These are phyloP conservation scores for Hypomyces rosellus DNA, from an alignment of 2,329 filamentous ascomycete species.

Conservation along the genomic window DNA sequence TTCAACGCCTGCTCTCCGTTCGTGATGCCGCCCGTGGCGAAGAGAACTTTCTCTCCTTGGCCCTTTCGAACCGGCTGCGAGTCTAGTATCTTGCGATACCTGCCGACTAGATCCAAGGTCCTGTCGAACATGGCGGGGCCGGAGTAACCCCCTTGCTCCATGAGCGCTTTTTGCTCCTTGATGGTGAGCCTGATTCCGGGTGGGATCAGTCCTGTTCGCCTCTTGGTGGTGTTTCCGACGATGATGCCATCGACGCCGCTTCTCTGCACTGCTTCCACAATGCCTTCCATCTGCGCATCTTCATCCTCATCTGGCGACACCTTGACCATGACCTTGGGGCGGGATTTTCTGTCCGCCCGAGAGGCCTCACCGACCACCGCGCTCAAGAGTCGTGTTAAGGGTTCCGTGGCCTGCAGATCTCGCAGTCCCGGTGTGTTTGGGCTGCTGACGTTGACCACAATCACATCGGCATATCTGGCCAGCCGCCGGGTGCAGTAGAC, in stretches of 20 bases:
- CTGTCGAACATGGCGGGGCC: slow-evolving; percentile 82
- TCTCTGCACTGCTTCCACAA: slow-evolving; percentile 75
- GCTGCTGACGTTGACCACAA: slow-evolving; percentile 97
- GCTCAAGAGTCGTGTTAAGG: slow-evolving; percentile 70
- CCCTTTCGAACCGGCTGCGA: slow-evolving; percentile 31
- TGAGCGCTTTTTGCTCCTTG: slow-evolving; percentile 61
- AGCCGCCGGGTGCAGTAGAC: slow-evolving; percentile 82
- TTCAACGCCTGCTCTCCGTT: slow-evolving; percentile 77
- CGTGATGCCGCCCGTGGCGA: slow-evolving; percentile 89
- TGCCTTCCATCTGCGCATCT: slow-evolving; percentile 75
- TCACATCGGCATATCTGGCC: slow-evolving; percentile 82
- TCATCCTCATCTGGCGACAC: slow-evolving; percentile 93
- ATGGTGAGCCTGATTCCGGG: slow-evolving; percentile 56
- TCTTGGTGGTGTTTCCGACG: slow-evolving; percentile 94
- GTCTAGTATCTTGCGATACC: slow-evolving; percentile 68
- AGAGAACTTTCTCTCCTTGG: slow-evolving; percentile 66
- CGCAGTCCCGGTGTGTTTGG: slow-evolving; percentile 92
- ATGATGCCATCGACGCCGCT: slow-evolving; percentile 93
- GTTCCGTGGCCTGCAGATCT: slow-evolving; percentile 77
- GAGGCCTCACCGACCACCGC: slow-evolving; percentile 77
- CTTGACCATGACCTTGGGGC: slow-evolving; percentile 83
- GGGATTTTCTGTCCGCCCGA: slow-evolving; percentile 60
- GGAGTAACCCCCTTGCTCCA: slow-evolving; percentile 81
- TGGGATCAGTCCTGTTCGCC: slow-evolving; percentile 64
- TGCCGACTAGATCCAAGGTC: slow-evolving; percentile 70